Evolutionary conservation across 805 yeast species (phyloP), one percentile per base, ranked within the genome.

Genomic region (Starmerella apicola): DNA sequence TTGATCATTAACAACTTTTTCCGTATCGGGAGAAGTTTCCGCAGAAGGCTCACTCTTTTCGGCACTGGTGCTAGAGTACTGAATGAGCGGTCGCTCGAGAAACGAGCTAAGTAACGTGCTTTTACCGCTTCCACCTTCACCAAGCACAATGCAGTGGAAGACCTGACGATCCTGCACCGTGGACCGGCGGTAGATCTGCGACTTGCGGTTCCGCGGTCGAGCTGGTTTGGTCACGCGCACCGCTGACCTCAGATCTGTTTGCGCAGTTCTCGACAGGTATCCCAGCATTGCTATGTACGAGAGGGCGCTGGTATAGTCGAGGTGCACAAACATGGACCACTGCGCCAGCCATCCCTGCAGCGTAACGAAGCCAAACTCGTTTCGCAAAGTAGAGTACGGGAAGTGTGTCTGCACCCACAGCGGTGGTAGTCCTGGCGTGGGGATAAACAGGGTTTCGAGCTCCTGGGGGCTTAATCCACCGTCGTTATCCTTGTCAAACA

Each of bases 261-360:
- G 49, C 10, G 51, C 51, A 10, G 46, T 46, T 9, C 53, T 45
- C 7, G 54, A 36, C 45, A 82, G 94, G 54, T 80, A 88, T 0
- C 98, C 99, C 41, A 91, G 68, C 61, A 82, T 83, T 0, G 93
- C 94, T 45, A 91, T 61, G 53, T 88, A 91, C 37, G 84, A 93
- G 37, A 91, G 67, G 0, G 97, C 85, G 1, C 84, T 78, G 50
- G 71, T 75, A 55, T 81, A 75, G 51, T 86, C 94, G 23, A 91
- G 63, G 50, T 75, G 85, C 0, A 97, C 88, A 0, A 95, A 84
- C 81, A 91, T 81, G 51, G 88, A 79, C 99, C 99, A 91, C 54
- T 88, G 97, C 0, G 98, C 98, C 28, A 91, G 62, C 99, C 99
- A 91, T 3, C 99, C 98, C 62, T 93, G 98, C 21, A 91, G 60